These are phyloP conservation scores for Rubus parviflorus DNA, from an alignment of 306 rosid genomes.

Conservation along the genomic window DNA sequence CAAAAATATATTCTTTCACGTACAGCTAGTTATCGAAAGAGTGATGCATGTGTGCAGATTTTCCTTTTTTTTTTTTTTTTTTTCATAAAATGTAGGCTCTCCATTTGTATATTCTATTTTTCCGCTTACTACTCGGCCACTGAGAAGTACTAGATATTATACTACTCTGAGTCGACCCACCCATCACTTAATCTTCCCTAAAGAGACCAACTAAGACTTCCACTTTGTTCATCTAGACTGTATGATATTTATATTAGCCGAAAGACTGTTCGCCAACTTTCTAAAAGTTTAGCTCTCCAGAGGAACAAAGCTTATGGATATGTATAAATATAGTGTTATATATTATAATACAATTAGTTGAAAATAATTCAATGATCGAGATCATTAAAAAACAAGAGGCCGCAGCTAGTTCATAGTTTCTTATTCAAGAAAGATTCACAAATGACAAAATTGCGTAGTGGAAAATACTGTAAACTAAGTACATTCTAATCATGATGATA, in stretches of 20 bases:
- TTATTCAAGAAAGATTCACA: conserved; percentile 34
- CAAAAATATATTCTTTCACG: too few species aligned
- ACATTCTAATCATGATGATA: conserved; percentile 27
- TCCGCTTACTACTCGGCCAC: conserved; percentile 48
- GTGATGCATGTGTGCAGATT: background rate
- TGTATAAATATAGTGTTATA: conserved; percentile 5
- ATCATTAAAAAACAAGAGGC: conserved; percentile 14
- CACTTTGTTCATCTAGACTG: conserved; percentile 48
- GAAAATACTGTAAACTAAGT: conserved; percentile 22
- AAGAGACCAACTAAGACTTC: conserved; percentile 65
- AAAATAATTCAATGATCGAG: conserved; percentile 16
- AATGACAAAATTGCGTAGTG: conserved; percentile 28
- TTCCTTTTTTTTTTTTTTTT: background rate
- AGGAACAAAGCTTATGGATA: conserved; percentile 32
- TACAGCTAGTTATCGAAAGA: too few species aligned
- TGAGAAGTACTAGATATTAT: conserved; percentile 23
- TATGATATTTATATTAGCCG: conserved; percentile 32
- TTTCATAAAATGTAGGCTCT: background rate
- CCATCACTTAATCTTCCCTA: conserved; percentile 26
- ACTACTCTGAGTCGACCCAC: conserved; percentile 24
- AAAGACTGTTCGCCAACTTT: conserved; percentile 33
- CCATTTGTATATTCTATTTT: background rate
- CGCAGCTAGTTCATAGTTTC: conserved; percentile 21
- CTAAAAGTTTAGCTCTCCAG: conserved; percentile 34
- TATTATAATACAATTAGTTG: background rate